phyloP scores from a whole-genome alignment of 1,284 basidiomycete genomes.

The Fomitopsis pinicola region DNA sequence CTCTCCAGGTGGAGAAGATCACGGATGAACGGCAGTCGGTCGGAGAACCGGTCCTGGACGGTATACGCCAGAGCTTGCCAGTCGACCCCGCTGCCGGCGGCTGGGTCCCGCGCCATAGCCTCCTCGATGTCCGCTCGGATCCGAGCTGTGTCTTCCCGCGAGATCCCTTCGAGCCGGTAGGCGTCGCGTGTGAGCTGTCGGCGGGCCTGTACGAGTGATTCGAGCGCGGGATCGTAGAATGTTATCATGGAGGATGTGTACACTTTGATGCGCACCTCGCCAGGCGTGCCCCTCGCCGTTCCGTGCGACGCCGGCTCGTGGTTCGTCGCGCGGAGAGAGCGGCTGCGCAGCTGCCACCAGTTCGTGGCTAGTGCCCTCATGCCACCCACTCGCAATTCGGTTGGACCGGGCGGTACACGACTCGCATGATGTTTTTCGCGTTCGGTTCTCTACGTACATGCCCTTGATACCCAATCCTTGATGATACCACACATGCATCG shows the following conservation, averaged over 20 bases:
- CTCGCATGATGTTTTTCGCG: slow-evolving; percentile 7
- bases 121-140: not conserved
- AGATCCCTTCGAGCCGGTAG: not conserved
- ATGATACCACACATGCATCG: no score
- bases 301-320: slow-evolving; percentile 51
- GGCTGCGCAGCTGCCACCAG: slow-evolving; percentile 64
- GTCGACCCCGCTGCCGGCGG: not conserved
- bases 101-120: not conserved
- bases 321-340: slow-evolving; percentile 75
- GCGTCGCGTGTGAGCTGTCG: not conserved
- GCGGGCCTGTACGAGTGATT: not conserved
- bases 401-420: slow-evolving; percentile 12
- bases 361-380: slow-evolving; percentile 55
- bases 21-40: not conserved
- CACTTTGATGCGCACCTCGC: not conserved
- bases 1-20: not conserved
- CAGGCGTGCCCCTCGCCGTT: slow-evolving; percentile 43
- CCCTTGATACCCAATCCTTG: no score
- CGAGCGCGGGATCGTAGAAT: not conserved
- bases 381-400: slow-evolving; percentile 16
- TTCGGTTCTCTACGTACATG: not conserved
- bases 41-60: not conserved
- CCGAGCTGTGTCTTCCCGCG: not conserved
- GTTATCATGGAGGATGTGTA: not conserved
- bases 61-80: not conserved